Evolutionary conservation across 2,329 filamentous ascomycete species (phyloP).

Genomic region (Pseudohalonectria lignicola): DNA sequence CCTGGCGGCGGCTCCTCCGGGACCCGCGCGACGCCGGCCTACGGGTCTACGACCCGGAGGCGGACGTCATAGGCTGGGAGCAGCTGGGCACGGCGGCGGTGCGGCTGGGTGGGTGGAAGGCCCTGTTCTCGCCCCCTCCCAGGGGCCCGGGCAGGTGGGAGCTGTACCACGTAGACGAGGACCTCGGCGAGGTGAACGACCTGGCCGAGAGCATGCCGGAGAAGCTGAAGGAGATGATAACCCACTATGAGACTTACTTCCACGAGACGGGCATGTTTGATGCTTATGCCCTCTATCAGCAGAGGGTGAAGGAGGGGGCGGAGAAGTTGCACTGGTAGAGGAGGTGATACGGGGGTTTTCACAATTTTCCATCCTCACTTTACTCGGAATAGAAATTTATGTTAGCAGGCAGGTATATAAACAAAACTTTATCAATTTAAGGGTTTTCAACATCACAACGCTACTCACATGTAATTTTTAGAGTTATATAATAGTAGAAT

Average conservation of each 20-base stretch:
- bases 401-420: no score
- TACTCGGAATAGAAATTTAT: no score
- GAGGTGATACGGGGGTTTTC: no score
- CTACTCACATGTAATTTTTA: no score
- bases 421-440: no score
- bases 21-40: not conserved
- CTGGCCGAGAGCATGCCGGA: constrained; percentile 20
- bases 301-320: not conserved
- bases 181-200: constrained; percentile 32
- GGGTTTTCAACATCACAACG: no score
- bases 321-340: not conserved
- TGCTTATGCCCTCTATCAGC: not conserved
- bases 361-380: no score
- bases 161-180: constrained; percentile 31
- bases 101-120: constrained; percentile 24
- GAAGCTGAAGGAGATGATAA: constrained; percentile 17
- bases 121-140: constrained; percentile 34
- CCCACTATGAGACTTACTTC: not conserved
- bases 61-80: constrained; percentile 21
- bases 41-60: not conserved
- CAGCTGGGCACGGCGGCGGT: constrained; percentile 21
- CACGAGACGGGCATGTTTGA: not conserved
- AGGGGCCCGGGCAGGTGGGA: constrained; percentile 38
- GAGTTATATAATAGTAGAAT: no score
- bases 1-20: constrained; percentile 15